Percentiles rank a stretch among this genome's conserved stretches.
Evolutionary conservation across 495 filamentous ascomycete species (phyloP).

Genomic region (Penicillium waksmanii): DNA sequence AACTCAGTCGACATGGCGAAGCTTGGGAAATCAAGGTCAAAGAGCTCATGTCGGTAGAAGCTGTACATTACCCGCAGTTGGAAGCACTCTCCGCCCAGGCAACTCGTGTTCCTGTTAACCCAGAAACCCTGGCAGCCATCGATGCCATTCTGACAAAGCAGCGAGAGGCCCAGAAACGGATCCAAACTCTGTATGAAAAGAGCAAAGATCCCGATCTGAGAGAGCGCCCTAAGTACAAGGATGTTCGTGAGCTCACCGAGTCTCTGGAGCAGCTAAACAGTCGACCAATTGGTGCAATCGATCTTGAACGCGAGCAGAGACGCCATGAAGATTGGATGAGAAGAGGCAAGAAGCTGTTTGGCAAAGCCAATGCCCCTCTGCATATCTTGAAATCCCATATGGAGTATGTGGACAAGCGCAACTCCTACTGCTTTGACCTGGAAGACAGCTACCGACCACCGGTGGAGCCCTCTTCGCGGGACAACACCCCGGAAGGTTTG

Average conservation of each 20-base stretch:
- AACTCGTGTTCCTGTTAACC: constrained; percentile 76
- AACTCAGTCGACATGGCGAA: constrained; percentile 74
- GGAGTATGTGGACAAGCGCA: constrained; percentile 88
- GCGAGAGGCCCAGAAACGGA: constrained; percentile 88
- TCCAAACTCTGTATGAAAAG: constrained; percentile 75
- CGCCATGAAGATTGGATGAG: constrained; percentile 99
- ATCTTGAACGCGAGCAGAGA: constrained; percentile 93
- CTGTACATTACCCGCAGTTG: constrained; percentile 90
- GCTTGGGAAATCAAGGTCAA: constrained; percentile 94
- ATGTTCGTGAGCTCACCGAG: constrained; percentile 87
- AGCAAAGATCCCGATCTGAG: constrained; percentile 73
- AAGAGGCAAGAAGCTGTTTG: constrained; percentile 96
- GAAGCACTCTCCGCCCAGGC: constrained; percentile 83
- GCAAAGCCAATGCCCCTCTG: constrained; percentile 95
- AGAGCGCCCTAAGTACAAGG: constrained; percentile 85
- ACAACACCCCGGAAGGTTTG: constrained; percentile 73
- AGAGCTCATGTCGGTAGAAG: constrained; percentile 87
- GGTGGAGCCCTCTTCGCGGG: constrained; percentile 88
- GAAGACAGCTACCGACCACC: constrained; percentile 87
- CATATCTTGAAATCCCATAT: constrained; percentile 94
- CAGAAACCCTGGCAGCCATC: constrained; percentile 78
- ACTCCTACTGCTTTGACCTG: constrained; percentile 88
- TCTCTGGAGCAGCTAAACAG: constrained; percentile 85
- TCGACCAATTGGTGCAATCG: constrained; percentile 86
- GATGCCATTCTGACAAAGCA: constrained; percentile 96